These are phyloP conservation scores for Fusarium transvaalense DNA, from an alignment of 2,329 filamentous ascomycete genomes.

Conservation along the genomic window DNA sequence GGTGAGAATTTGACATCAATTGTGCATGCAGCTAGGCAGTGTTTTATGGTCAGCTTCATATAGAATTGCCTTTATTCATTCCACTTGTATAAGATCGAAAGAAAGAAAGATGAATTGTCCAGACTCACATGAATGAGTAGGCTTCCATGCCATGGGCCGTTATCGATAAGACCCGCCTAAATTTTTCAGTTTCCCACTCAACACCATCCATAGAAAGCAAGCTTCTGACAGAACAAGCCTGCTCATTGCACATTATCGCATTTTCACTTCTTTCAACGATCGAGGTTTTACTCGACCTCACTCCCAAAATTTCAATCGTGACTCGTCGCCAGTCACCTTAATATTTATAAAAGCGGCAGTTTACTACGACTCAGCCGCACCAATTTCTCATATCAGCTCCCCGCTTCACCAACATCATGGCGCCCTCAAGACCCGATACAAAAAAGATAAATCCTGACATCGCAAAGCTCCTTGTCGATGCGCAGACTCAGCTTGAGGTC, in stretches of 20 bases:
- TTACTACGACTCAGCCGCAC: background rate
- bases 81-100: background rate
- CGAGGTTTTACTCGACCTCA: background rate
- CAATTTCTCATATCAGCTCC: conserved; percentile 14
- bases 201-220: conserved; percentile 32
- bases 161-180: conserved; percentile 52
- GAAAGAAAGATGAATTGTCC: background rate
- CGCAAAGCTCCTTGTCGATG: conserved; percentile 54
- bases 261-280: conserved; percentile 10
- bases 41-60: accelerated
- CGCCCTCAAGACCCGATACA: conserved; percentile 56
- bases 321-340: background rate
- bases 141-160: conserved; percentile 23
- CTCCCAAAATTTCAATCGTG: background rate
- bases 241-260: conserved; percentile 12
- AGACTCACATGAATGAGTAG: background rate
- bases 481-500: conserved; percentile 58
- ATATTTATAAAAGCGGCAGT: background rate
- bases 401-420: conserved; percentile 52
- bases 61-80: background rate
- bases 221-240: conserved; percentile 36
- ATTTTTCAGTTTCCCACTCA: conserved; percentile 49
- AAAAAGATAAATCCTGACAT: conserved; percentile 54
- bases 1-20: background rate
- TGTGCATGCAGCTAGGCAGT: background rate